These are phyloP conservation scores for Exophiala sp. DNA, from an alignment of 2,329 filamentous ascomycete species.

Conservation along the genomic window DNA sequence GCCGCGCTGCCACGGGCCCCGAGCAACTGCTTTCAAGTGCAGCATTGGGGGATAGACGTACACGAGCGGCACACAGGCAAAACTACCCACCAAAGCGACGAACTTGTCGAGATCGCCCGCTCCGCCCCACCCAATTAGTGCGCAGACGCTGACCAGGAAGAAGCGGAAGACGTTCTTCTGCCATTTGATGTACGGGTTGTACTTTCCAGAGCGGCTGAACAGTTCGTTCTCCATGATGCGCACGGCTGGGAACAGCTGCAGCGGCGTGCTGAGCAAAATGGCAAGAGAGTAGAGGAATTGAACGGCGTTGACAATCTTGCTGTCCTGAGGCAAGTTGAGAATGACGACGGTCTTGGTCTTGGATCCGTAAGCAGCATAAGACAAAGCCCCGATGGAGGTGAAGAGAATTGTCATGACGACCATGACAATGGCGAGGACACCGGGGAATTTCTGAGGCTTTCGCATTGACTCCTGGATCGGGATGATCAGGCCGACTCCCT, in stretches of 20 bases:
- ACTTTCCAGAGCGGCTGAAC: constrained; percentile 91
- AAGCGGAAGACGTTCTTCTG: constrained; percentile 98
- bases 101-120: constrained; percentile 96
- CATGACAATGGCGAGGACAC: constrained; percentile 86
- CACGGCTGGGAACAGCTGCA: constrained; percentile 97
- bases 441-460: constrained; percentile 80
- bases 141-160: constrained; percentile 80
- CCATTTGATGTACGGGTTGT: constrained; percentile 98
- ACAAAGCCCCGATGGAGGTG: constrained; percentile 82
- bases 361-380: constrained; percentile 92
- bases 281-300: constrained; percentile 97
- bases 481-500: constrained; percentile 94
- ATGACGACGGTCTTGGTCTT: constrained; percentile 94
- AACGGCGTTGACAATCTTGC: constrained; percentile 88
- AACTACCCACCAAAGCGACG: constrained; percentile 90
- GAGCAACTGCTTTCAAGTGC: constrained; percentile 75
- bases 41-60: constrained; percentile 98
- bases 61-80: constrained; percentile 93
- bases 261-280: constrained; percentile 88
- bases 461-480: constrained; percentile 98
- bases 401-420: constrained; percentile 89
- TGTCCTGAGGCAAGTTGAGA: constrained; percentile 91
- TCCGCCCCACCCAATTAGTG: constrained; percentile 82
- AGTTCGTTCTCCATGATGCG: constrained; percentile 92
- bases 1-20: constrained; percentile 58